A percentile compares a stretch with the other conserved stretches of the same genome.
phyloP scores from a whole-genome alignment of 805 yeast genomes.

The Wickerhamiella cacticola region DNA sequence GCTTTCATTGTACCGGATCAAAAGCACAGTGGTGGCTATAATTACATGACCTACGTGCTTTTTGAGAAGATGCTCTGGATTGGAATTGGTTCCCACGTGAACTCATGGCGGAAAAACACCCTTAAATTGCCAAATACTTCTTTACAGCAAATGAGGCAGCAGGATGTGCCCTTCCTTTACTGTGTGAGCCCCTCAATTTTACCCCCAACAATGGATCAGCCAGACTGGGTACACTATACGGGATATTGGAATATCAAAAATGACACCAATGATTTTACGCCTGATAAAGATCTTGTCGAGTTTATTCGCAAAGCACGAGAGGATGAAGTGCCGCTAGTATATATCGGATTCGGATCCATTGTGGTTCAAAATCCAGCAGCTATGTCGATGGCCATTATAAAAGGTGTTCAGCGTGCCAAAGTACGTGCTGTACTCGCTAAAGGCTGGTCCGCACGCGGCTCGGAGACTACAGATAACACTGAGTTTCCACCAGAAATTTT shows the following conservation, averaged over 20 bases:
- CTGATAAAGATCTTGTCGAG: conserved; percentile 44
- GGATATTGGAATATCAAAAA: conserved; percentile 90
- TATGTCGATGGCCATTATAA: conserved; percentile 63
- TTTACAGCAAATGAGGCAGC: conserved; percentile 58
- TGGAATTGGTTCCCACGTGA: conserved; percentile 77
- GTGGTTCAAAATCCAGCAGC: conserved; percentile 74
- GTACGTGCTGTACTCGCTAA: conserved; percentile 80
- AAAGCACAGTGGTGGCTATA: conserved; percentile 84
- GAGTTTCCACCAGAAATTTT: conserved; percentile 49
- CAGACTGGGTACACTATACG: conserved; percentile 90
- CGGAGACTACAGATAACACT: conserved; percentile 28
- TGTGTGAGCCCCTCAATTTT: conserved; percentile 79
- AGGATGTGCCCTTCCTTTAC: conserved; percentile 75
- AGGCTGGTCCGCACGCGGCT: conserved; percentile 82
- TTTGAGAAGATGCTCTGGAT: conserved; percentile 91
- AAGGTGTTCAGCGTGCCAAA: conserved; percentile 68
- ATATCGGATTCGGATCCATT: conserved; percentile 92
- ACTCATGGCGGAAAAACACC: conserved; percentile 68
- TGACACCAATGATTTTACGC: conserved; percentile 36
- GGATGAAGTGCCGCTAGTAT: conserved; percentile 60
- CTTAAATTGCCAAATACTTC: conserved; percentile 58
- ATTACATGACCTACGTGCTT: conserved; percentile 81
- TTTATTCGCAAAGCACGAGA: conserved; percentile 53
- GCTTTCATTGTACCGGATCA: conserved; percentile 93
- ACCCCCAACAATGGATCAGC: conserved; percentile 87